Conservation (phyloP, 1,139 yeast species). For the Lodderomyces oxycetoniae region DNA sequence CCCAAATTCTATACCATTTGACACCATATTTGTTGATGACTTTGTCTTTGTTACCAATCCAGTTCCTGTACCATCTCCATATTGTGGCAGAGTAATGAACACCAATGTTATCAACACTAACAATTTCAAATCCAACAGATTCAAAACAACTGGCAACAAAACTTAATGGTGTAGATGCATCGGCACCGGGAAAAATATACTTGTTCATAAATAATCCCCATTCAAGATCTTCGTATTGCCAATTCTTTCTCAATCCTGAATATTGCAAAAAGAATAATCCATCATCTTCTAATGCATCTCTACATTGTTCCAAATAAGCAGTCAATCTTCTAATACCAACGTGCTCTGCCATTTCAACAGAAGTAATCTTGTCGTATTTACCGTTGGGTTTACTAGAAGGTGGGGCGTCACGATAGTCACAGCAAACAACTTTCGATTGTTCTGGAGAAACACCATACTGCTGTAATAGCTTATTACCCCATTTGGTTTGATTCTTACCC, state of each 20-base stretch:
- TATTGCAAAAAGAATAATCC: slow-evolving; percentile 84
- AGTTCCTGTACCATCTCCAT: slow-evolving; percentile 95
- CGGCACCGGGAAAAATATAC: slow-evolving; percentile 96
- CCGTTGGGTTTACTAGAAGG: slow-evolving; percentile 53
- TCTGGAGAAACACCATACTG: slow-evolving; percentile 62
- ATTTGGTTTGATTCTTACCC: slow-evolving; percentile 85
- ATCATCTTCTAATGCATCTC: slow-evolving; percentile 85
- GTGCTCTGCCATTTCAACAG: slow-evolving; percentile 95
- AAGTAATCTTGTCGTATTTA: slow-evolving; percentile 80
- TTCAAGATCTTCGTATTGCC: slow-evolving; percentile 92
- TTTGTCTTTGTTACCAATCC: slow-evolving; percentile 80
- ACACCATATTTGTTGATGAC: slow-evolving; percentile 78
- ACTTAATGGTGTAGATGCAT: slow-evolving; percentile 90
- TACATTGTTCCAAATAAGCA: slow-evolving; percentile 71
- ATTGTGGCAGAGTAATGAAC: slow-evolving; percentile 89
- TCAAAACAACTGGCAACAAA: slow-evolving; percentile 76
- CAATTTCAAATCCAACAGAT: slow-evolving; percentile 82
- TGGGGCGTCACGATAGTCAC: slow-evolving; percentile 91
- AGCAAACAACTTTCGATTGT: slow-evolving; percentile 77
- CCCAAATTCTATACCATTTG: slow-evolving; percentile 95
- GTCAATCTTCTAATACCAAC: slow-evolving; percentile 87
- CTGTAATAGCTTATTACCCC: slow-evolving; percentile 72
- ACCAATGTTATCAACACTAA: slow-evolving; percentile 81
- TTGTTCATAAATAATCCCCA: slow-evolving; percentile 98
- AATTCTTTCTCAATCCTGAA: slow-evolving; percentile 84